phyloP scores from a whole-genome alignment of 2,329 filamentous ascomycete species.

The Trichoderma guizhouense region DNA sequence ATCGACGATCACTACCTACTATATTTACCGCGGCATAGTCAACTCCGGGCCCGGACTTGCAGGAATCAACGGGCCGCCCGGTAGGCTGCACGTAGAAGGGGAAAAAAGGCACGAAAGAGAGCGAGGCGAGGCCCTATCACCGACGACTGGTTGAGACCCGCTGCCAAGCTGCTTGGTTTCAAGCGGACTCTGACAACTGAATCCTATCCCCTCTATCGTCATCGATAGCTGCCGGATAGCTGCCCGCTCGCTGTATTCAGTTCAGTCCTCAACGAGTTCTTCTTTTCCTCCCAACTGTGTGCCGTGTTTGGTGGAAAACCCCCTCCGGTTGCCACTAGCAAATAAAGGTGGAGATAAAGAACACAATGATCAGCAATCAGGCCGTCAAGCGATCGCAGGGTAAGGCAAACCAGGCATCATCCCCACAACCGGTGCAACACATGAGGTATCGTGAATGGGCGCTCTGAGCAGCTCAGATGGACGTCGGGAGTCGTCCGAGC shows the following conservation, averaged over 20 bases:
- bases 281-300: background rate
- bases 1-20: constrained; percentile 13
- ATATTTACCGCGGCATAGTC: background rate
- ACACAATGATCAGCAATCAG: background rate
- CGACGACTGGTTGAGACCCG: background rate
- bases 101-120: background rate
- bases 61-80: background rate
- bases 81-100: background rate
- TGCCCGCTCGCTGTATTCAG: background rate
- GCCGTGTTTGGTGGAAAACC: background rate
- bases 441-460: background rate
- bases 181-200: background rate
- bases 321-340: background rate
- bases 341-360: constrained; percentile 8
- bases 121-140: background rate
- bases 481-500: constrained; percentile 6
- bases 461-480: background rate
- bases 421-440: constrained; percentile 5
- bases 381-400: constrained; percentile 12
- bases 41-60: background rate
- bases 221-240: background rate
- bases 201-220: background rate
- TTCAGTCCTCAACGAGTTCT: background rate
- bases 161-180: constrained; percentile 5
- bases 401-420: background rate